phyloP scores from a whole-genome alignment of 768 basidiomycete genomes.

The Hydnum rufescens region DNA sequence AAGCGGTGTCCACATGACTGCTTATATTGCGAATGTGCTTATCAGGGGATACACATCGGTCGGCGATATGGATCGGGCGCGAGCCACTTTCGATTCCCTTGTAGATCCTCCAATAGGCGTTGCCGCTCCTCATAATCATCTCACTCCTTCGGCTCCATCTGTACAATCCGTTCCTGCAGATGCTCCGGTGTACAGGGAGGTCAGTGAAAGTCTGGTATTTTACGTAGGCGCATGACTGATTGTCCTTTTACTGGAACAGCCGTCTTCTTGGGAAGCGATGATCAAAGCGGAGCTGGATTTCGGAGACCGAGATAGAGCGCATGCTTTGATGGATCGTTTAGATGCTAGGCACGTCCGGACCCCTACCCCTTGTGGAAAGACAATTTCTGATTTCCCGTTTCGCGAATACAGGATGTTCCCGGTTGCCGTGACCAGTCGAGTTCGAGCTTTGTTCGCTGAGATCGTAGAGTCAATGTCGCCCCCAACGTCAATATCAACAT shows the following conservation, averaged over 20 bases:
- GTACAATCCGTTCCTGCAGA: constrained; percentile 20
- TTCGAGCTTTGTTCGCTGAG: constrained; percentile 35
- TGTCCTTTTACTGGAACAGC: constrained; percentile 23
- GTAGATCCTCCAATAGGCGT: constrained; percentile 64
- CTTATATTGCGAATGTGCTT: constrained; percentile 75
- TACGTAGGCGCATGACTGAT: constrained; percentile 4
- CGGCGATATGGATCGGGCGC: constrained; percentile 49
- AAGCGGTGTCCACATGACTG: constrained; percentile 67
- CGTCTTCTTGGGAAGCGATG: constrained; percentile 92
- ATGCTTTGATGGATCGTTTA: constrained; percentile 47
- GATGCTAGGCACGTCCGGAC: constrained; percentile 37
- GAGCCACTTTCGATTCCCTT: constrained; percentile 61
- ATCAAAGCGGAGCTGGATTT: constrained; percentile 72
- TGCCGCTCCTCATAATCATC: constrained; percentile 78
- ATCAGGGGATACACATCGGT: constrained; percentile 55
- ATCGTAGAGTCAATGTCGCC: not conserved
- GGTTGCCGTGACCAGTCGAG: constrained; percentile 57
- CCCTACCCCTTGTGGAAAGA: not conserved
- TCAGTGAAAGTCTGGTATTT: constrained; percentile 18
- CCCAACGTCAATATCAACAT: not conserved
- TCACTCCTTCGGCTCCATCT: constrained; percentile 32
- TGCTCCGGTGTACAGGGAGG: constrained; percentile 68
- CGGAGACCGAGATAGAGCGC: constrained; percentile 51
- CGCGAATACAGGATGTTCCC: constrained; percentile 21
- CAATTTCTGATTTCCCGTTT: not conserved